Conservation (phyloP, 768 basidiomycete species). For the Clitopilus passeckerianus region DNA sequence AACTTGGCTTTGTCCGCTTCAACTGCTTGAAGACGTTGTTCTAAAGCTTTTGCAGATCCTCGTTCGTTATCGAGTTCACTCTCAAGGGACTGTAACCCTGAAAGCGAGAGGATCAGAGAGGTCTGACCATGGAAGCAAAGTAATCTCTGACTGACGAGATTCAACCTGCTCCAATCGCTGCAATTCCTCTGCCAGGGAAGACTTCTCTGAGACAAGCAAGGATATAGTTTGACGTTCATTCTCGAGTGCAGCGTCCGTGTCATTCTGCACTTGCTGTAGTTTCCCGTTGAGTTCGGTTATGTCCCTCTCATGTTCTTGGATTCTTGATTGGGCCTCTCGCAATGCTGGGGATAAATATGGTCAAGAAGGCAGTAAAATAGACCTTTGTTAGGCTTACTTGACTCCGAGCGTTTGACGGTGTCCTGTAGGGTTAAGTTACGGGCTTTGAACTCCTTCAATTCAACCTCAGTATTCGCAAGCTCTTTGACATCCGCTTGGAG, state of each 20-base stretch:
- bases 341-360: background rate
- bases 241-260: conserved; percentile 30
- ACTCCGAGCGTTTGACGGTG: conserved; percentile 14
- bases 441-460: background rate
- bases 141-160: conserved; percentile 41
- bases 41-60: conserved; percentile 30
- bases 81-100: conserved; percentile 29
- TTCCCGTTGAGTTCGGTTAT: conserved; percentile 3
- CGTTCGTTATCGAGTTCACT: conserved; percentile 37
- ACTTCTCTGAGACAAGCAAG: conserved; percentile 72
- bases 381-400: background rate
- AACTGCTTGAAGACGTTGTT: conserved; percentile 36
- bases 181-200: conserved; percentile 50
- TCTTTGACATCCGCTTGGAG: background rate
- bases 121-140: background rate
- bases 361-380: background rate
- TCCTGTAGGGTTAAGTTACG: conserved; percentile 13
- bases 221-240: conserved; percentile 73
- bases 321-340: background rate
- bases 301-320: background rate
- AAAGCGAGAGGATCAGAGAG: background rate
- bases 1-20: conserved; percentile 32
- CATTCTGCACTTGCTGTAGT: conserved; percentile 15
- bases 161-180: conserved; percentile 58
- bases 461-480: too few species aligned